A percentile compares a stretch with the other conserved stretches of the same genome.
Conservation (phyloP, 1,284 basidiomycete species). For the Boletus calvinii region DNA sequence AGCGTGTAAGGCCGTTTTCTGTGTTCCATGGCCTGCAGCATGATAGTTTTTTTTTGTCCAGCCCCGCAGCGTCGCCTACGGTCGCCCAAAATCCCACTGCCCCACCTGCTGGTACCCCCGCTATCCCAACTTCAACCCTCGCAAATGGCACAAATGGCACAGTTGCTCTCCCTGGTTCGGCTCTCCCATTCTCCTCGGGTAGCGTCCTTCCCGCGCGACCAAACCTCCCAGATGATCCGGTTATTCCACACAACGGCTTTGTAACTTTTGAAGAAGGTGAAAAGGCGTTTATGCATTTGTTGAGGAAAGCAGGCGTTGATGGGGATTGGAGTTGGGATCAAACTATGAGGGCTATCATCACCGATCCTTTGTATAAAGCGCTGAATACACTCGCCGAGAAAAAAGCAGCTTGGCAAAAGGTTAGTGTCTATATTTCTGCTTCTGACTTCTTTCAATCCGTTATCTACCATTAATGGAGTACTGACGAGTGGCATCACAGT, state of each 20-base stretch:
- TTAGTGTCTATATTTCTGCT: constrained; percentile 32
- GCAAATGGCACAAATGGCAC: constrained; percentile 47
- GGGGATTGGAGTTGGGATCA: constrained; percentile 97
- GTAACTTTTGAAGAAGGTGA: constrained; percentile 86
- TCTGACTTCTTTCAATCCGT: not conserved
- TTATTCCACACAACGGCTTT: constrained; percentile 88
- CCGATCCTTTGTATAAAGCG: constrained; percentile 95
- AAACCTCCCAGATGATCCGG: constrained; percentile 78
- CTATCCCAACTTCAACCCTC: constrained; percentile 16
- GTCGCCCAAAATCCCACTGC: constrained; percentile 9
- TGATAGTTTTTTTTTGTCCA: constrained; percentile 7
- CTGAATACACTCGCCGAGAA: constrained; percentile 93
- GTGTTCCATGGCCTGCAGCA: not conserved
- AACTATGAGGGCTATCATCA: constrained; percentile 96
- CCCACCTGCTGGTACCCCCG: constrained; percentile 7
- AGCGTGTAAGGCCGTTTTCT: constrained; percentile 25
- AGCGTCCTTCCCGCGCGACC: constrained; percentile 70
- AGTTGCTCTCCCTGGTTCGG: constrained; percentile 51
- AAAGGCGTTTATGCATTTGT: constrained; percentile 87
- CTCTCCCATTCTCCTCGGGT: constrained; percentile 54
- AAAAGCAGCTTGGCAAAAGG: constrained; percentile 92
- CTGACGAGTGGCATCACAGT: constrained; percentile 45
- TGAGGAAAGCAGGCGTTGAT: constrained; percentile 87
- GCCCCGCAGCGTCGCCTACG: constrained; percentile 16
- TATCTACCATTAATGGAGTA: not conserved